Conservation (phyloP, 257 asterid genomes). For the Primulina eburnea region DNA sequence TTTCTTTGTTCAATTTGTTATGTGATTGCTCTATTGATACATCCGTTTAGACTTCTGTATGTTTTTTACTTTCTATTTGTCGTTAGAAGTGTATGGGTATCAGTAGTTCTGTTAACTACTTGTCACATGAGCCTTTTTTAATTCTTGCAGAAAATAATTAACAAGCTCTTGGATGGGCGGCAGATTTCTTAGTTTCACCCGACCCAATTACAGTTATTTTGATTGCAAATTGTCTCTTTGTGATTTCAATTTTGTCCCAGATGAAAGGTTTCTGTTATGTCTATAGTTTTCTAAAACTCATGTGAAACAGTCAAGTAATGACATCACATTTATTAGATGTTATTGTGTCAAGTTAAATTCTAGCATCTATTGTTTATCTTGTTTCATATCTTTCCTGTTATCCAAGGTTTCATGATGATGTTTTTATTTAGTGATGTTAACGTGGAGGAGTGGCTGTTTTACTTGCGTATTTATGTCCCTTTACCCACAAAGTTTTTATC, state of each 20-base stretch:
- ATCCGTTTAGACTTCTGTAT: constrained; percentile 17
- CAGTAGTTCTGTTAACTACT: constrained; percentile 7
- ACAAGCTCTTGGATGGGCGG: constrained; percentile 1
- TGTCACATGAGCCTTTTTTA: not conserved
- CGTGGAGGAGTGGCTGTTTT: constrained; percentile 1
- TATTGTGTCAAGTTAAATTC: constrained; percentile 7
- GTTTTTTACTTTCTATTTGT: not conserved
- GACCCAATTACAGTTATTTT: not conserved
- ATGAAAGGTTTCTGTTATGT: constrained; percentile 8
- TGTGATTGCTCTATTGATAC: constrained; percentile 14
- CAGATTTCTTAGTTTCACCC: not conserved
- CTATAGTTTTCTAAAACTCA: not conserved
- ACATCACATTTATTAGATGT: constrained; percentile 3
- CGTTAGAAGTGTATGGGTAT: constrained; percentile 14
- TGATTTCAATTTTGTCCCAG: constrained; percentile 9
- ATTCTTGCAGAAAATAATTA: not conserved
- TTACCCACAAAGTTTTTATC: constrained; percentile 9
- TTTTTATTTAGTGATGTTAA: constrained; percentile 11
- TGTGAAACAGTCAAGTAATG: not conserved
- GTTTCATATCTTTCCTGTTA: constrained; percentile 12
- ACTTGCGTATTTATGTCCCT: not conserved
- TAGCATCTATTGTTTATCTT: constrained; percentile 11
- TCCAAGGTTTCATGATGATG: constrained; percentile 9
- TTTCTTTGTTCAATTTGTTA: constrained; percentile 18
- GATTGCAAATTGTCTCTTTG: constrained; percentile 10